phyloP scores from a whole-genome alignment of 129 eudicot genomes.

The Tagetes erecta region DNA sequence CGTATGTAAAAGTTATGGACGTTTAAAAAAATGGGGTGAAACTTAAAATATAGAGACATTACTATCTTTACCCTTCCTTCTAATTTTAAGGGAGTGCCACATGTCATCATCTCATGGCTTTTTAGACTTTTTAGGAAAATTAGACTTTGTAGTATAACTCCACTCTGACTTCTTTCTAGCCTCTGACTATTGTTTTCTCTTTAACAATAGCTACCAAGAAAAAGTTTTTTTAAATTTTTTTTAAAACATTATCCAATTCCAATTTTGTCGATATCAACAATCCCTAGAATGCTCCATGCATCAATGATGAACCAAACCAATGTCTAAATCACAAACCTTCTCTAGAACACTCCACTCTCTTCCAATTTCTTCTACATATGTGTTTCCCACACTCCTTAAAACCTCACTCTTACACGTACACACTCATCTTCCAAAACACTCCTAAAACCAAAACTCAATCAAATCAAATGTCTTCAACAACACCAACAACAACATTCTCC shows the following conservation, averaged over 20 bases:
- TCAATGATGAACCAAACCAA: not conserved
- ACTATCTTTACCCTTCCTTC: no score
- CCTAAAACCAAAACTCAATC: not conserved
- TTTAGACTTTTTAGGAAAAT: no score
- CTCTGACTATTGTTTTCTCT: no score
- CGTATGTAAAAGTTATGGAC: no score
- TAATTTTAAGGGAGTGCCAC: no score
- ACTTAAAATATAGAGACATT: no score
- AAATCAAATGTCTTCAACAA: conserved; percentile 9
- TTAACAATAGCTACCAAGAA: no score
- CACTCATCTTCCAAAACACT: conserved; percentile 3
- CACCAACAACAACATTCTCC: conserved; percentile 30
- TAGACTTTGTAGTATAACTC: no score
- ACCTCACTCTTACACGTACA: conserved; percentile 7
- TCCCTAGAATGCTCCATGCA: conserved; percentile 13
- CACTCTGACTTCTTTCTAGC: no score
- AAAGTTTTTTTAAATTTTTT: no score
- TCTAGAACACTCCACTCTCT: conserved; percentile 37
- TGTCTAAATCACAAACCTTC: conserved; percentile 23
- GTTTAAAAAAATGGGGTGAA: no score
- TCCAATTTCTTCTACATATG: conserved; percentile 20
- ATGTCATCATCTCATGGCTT: no score
- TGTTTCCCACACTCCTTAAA: conserved; percentile 10
- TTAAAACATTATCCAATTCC: not conserved
- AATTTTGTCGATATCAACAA: not conserved